phyloP scores from a whole-genome alignment of 192 early-diverging fungal genomes.

The Paraglomus occultum region DNA sequence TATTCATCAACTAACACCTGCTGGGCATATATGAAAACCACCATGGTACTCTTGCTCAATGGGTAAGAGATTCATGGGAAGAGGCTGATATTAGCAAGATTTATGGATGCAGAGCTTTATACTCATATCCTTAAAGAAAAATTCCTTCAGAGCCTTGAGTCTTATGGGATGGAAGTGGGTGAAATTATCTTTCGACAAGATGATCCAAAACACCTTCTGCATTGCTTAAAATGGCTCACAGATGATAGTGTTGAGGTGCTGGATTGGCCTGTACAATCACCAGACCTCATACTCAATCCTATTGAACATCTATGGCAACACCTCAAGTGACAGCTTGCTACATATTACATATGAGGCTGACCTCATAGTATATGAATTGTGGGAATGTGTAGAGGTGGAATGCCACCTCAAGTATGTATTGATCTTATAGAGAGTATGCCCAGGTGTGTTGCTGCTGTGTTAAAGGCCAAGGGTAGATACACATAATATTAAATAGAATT shows the following conservation, averaged over 20 bases:
- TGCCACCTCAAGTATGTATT: no score
- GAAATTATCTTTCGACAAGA: constrained; percentile 34
- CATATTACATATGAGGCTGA: no score
- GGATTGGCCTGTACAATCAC: constrained; percentile 27
- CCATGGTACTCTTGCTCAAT: no score
- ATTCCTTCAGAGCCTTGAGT: constrained; percentile 14
- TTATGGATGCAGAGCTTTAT: constrained; percentile 21
- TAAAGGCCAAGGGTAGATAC: constrained; percentile 22
- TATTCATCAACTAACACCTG: no score
- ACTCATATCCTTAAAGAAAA: constrained; percentile 21
- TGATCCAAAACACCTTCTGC: constrained; percentile 29
- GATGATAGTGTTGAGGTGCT: constrained; percentile 21
- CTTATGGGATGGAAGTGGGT: background rate
- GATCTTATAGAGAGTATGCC: constrained; percentile 20
- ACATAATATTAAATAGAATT: constrained; percentile 22
- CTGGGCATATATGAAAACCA: no score
- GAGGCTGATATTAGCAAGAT: constrained; percentile 32
- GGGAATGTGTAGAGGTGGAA: background rate
- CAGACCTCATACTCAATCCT: constrained; percentile 5
- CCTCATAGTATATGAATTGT: constrained; percentile 2
- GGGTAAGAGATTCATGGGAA: constrained; percentile 34
- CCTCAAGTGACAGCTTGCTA: no score
- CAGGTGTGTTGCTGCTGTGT: background rate
- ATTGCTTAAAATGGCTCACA: background rate
- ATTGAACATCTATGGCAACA: constrained; percentile 15